These are phyloP conservation scores for Chaetomiaceae sp. DNA, from an alignment of 2,329 filamentous ascomycete species.

Conservation along the genomic window DNA sequence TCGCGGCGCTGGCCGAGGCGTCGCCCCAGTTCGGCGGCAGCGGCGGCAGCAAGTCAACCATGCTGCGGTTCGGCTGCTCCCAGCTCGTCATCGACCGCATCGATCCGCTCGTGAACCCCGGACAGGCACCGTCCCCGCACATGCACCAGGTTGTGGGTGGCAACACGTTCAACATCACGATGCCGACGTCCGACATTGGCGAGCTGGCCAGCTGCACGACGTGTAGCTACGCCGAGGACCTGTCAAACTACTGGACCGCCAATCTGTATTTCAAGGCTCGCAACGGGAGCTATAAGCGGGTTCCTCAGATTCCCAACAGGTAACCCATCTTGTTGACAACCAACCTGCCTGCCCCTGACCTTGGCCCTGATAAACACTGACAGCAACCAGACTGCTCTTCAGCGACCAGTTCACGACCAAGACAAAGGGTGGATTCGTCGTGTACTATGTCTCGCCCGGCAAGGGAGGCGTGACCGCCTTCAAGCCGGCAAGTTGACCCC, in stretches of 20 bases:
- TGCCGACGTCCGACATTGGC: constrained; percentile 33
- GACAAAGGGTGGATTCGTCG: constrained; percentile 38
- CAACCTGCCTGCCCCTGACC: background rate
- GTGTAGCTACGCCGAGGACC: constrained; percentile 34
- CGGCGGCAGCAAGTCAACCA: constrained; percentile 8
- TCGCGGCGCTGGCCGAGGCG: constrained; percentile 14
- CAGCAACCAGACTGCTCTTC: constrained; percentile 32
- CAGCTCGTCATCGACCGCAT: constrained; percentile 45
- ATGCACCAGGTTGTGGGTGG: constrained; percentile 54
- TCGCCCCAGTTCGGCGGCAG: constrained; percentile 7
- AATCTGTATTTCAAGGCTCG: constrained; percentile 33
- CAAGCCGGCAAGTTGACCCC: constrained; percentile 40
- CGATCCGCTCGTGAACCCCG: constrained; percentile 36
- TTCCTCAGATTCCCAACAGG: constrained; percentile 28
- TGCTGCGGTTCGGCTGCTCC: constrained; percentile 33
- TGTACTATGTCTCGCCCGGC: constrained; percentile 41
- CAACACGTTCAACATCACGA: constrained; percentile 41
- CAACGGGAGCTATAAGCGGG: constrained; percentile 35
- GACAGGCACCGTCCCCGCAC: constrained; percentile 46
- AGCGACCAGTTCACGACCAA: constrained; percentile 38
- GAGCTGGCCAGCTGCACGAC: constrained; percentile 38
- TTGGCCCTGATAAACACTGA: background rate
- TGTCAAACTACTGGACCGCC: constrained; percentile 33
- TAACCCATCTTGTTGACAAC: too few relatives aligned
- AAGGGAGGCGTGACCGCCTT: constrained; percentile 41